A percentile compares a stretch with the other conserved stretches of the same genome.
These are phyloP conservation scores for Lactifluus hygrophoroides DNA, from an alignment of 768 basidiomycete genomes.

Conservation along the genomic window DNA sequence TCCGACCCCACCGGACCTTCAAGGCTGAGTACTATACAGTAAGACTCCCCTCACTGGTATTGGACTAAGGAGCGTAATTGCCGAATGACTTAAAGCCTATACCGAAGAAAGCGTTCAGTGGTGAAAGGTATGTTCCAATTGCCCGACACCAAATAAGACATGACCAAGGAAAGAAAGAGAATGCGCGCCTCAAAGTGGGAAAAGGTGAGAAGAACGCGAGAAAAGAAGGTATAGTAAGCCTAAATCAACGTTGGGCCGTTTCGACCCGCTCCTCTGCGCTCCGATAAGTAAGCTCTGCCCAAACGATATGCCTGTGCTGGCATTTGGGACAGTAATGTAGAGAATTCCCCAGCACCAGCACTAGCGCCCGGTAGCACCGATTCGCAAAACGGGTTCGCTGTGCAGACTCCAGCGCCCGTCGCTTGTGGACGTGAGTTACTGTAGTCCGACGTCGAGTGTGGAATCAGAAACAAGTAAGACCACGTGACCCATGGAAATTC, in stretches of 20 bases:
- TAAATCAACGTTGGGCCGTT: constrained; percentile 40
- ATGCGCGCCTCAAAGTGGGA: neutral
- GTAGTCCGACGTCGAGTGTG: constrained; percentile 27
- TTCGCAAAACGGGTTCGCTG: constrained; percentile 36
- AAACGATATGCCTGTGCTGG: constrained; percentile 17
- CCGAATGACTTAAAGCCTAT: neutral
- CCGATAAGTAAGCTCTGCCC: constrained; percentile 18
- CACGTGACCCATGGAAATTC: constrained; percentile 1
- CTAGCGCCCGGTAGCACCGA: constrained; percentile 26
- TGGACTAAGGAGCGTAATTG: neutral
- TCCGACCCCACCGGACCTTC: too few relatives aligned
- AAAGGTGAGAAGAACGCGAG: neutral
- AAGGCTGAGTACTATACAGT: too few relatives aligned
- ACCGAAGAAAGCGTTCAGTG: neutral
- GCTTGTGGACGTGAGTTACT: constrained; percentile 36
- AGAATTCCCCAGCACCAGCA: constrained; percentile 20
- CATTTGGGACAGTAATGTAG: constrained; percentile 17
- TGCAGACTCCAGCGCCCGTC: constrained; percentile 30
- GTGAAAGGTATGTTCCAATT: neutral
- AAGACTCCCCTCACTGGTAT: neutral
- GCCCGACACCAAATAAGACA: neutral
- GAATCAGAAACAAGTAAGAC: constrained; percentile 3
- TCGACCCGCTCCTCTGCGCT: constrained; percentile 20
- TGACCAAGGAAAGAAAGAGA: neutral
- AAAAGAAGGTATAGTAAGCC: constrained; percentile 1